phyloP scores from a whole-genome alignment of 2,329 filamentous ascomycete genomes.

The Diaporthe velutina region DNA sequence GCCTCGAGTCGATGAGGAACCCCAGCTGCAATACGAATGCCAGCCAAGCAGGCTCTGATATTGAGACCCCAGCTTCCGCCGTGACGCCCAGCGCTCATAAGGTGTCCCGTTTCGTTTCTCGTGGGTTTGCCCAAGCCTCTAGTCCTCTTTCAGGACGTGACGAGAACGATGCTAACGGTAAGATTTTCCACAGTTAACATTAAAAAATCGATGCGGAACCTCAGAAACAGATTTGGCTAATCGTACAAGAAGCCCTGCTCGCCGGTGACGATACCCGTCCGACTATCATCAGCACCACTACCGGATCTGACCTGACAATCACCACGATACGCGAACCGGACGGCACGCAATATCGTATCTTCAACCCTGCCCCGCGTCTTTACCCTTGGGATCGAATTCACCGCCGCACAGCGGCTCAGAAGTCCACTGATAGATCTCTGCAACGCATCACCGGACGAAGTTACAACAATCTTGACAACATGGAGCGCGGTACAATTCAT shows the following conservation, averaged over 20 bases:
- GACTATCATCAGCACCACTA: slow-evolving; percentile 33
- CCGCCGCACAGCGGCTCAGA: slow-evolving; percentile 14
- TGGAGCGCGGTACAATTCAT: slow-evolving; percentile 37
- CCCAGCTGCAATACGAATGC: slow-evolving; percentile 28
- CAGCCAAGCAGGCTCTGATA: slow-evolving; percentile 30
- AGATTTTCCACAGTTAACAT: slow-evolving; percentile 10
- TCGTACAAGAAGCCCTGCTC: background rate
- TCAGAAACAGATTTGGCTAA: slow-evolving; percentile 21
- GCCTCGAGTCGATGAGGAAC: slow-evolving; percentile 30
- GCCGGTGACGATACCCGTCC: slow-evolving; percentile 24
- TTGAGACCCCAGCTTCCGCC: slow-evolving; percentile 10
- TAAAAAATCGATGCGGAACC: background rate
- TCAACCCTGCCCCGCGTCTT: slow-evolving; percentile 37
- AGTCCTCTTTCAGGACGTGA: slow-evolving; percentile 22
- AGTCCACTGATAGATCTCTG: slow-evolving; percentile 38
- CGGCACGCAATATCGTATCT: slow-evolving; percentile 30
- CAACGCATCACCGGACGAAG: slow-evolving; percentile 23
- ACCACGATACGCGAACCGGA: slow-evolving; percentile 32
- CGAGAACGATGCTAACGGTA: slow-evolving; percentile 27
- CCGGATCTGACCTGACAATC: slow-evolving; percentile 34
- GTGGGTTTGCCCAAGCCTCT: slow-evolving; percentile 34
- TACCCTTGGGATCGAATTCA: slow-evolving; percentile 45
- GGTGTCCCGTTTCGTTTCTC: slow-evolving; percentile 31
- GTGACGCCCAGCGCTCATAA: slow-evolving; percentile 19
- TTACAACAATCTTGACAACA: slow-evolving; percentile 38